Conservation (phyloP, 169 alveolate genomes). For the Theileria orientalis region DNA sequence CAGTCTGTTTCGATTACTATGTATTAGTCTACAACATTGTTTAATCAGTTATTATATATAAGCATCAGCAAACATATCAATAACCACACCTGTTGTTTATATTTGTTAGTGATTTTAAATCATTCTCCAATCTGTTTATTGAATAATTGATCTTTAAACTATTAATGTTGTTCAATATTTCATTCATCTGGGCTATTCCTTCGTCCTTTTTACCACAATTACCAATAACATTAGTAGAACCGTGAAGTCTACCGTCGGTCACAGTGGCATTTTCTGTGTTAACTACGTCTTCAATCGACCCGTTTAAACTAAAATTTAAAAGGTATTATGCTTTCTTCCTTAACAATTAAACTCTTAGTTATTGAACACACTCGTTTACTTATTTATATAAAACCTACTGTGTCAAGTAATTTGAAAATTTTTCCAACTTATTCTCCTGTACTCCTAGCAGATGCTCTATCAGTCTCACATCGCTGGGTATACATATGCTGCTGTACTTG, state of each 20-base stretch:
- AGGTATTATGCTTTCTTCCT: too few species aligned
- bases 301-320: too few species aligned
- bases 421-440: not conserved
- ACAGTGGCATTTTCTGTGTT: not conserved
- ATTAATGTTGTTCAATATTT: not conserved
- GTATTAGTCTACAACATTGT: conserved; percentile 1
- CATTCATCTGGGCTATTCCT: conserved; percentile 7
- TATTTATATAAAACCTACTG: too few species aligned
- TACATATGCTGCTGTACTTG: conserved; percentile 1
- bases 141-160: not conserved
- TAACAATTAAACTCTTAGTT: too few species aligned
- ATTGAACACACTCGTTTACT: too few species aligned
- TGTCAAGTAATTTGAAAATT: too few species aligned
- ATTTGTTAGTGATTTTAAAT: not conserved
- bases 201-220: not conserved
- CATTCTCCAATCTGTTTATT: conserved; percentile 24
- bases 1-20: conserved; percentile 12
- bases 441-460: conserved; percentile 41
- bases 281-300: too few species aligned
- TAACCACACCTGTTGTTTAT: conserved; percentile 34
- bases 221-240: not conserved
- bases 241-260: not conserved
- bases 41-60: too few species aligned
- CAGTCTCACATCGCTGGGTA: conserved; percentile 15
- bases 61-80: too few species aligned